Base-by-base conservation (phyloP, 176 grass and related monocot genomes). In the Puccinellia tenuiflora region DNA sequence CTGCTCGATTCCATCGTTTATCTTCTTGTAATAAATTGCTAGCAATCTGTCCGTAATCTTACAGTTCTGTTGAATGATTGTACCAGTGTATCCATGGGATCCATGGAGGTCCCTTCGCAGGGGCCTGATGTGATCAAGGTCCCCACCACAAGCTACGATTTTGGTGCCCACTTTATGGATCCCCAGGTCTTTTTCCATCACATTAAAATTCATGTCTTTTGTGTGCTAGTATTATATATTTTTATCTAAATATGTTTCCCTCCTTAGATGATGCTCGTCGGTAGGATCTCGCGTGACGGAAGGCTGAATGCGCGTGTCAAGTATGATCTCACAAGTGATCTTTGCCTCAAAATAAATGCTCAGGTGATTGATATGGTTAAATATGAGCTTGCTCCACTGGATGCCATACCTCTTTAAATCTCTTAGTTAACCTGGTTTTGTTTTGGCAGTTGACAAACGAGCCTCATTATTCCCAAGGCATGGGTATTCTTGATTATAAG, bases 361-460 rank as follows among this genome's bases (percentile, higher is more conserved):
- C 86, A 98, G 91, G 96, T 98, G 67, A 68, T 43, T 76, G 62
- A 43, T 84, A 78, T 78, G 3, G 40, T 56, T 38, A 22, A 28
- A 50, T 48, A 53, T 18, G 16, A 75, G n/a, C 52, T 54, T 68
- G 38, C 12, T 69, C 70, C 35, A 38, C 57, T 52, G 22, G 33
- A 35, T n/a, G 18, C n/a, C 21, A 21, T 35, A 35, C 7, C 21
- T 48, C 24, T 21, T 81, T 76, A 16, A 55, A 48, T 70, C 59
- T 83, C 10, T 81, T 85, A n/a, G 59, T 51, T 76, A 29, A 50
- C 34, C 45, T 79, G 0, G 33, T 72, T 86, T 29, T 90, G 29
- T 74, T 78, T 20, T 92, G 34, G 9, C 92, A 94, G 95, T 69
- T 97, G 63, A 92, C 86, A 52, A 93, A 29, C 73, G 92, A 94